Evolutionary conservation across 169 alveolate genomes (phyloP), one percentile per base, ranked within the genome.

Genomic region (Eimeria maxima): DNA sequence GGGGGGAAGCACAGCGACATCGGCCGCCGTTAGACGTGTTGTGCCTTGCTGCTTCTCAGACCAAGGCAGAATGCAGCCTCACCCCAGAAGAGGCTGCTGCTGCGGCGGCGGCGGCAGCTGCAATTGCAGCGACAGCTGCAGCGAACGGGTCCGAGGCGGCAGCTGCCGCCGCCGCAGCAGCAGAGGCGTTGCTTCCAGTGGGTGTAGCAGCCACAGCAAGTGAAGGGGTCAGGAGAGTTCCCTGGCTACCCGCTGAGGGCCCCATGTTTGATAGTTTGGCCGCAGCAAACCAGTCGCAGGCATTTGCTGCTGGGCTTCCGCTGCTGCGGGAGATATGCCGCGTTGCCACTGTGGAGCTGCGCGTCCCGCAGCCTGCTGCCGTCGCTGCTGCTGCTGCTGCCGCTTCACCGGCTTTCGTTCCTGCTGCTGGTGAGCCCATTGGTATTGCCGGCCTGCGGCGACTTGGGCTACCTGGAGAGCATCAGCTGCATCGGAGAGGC

Each of bases 211-310:
- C 92, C 14, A 76, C 92, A 83, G 55, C 92, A 83, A 67, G 55
- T 22, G 92, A 83, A 29, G 74, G 76, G 16, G 57, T 83, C 1
- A 50, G 74, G 76, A 83, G 74, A 27, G 74, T 83, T 38, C 92
- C 92, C 29, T 83, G 92, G 92, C 74, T 83, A 20, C 92, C 92
- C 11, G 92, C 92, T 55, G 92, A 83, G 74, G 92, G 92, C 53
- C 92, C 92, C 92, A 83, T 83, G 92, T 63, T 83, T 7, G 92
- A 83, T 67, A 55, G 92, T 55, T 55, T 83, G 55, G 92, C 92
- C 14, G 92, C 92, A 22, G 47, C 74, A 33, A 83, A 83, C 92
- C 92, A 83, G 60, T 50, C 76, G 2, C 92, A 83, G 78, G 92
- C 92, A 14, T 83, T 83, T 57, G 74, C 74, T 27, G 55, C 92